Base-by-base conservation (phyloP, 768 basidiomycete genomes). In the Termitomyces sp. region DNA sequence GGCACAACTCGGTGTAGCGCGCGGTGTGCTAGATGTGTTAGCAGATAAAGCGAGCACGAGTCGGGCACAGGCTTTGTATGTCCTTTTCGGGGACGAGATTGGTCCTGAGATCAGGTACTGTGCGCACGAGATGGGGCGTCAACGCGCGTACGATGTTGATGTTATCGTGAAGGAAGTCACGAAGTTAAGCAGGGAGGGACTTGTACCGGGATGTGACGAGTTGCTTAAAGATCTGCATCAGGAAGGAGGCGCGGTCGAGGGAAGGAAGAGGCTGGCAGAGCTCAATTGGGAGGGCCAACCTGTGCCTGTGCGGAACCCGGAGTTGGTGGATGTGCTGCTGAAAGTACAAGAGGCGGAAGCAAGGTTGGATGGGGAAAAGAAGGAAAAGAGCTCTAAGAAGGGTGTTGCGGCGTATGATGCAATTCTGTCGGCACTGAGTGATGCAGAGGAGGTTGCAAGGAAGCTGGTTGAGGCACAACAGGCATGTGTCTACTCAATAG, bases 81-180 rank as follows among this genome's bases (percentile, higher is more conserved):
- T 85, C 9, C 80, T 92, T 36, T 91, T 92, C 69, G 83, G 88
- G 5, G 96, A 98, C 69, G 89, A 91, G 67, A 85, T 96, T 57
- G 88, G 91, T 29, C 94, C 96, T 0, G 87, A 97, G 72, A 94
- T 98, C 57, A 81, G 96, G 49, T 89, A 95, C 74, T 94, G 90
- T 66, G 95, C 96, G 0, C 96, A 98, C 68, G 88, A 94, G 68
- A 79, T 96, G 14, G 92, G 94, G 1, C 79, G 86, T 56, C 78
- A 78, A 47, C 88, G 86, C 67, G 87, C 91, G 4, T 96, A 95
- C 73, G 92, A 94, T 70, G 76, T 94, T 36, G 88, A 91, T 64
- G 83, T 79, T 4, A 89, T 95, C 64, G 88, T 86, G 20, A 75
- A 77, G 5, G 88, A 90, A 59, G 70, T 91, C 12, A 81, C 87